Conservation (phyloP, 1,284 basidiomycete species). For the Austroboletus novae-zelandiae region DNA sequence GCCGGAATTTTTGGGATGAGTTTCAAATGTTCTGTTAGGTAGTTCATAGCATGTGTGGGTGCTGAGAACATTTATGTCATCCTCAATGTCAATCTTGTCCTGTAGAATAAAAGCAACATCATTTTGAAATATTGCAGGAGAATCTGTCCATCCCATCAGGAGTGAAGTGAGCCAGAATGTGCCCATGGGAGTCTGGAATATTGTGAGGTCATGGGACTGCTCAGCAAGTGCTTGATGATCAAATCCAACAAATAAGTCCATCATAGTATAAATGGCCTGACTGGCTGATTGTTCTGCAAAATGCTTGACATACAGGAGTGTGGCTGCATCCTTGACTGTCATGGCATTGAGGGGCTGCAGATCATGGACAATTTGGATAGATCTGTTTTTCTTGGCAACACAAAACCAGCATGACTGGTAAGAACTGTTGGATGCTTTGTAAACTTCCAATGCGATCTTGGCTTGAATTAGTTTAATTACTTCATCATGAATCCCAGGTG, state of each 20-base stretch:
- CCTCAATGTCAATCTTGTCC: slow-evolving; percentile 27
- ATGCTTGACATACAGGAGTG: slow-evolving; percentile 3
- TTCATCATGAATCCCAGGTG: slow-evolving; percentile 19
- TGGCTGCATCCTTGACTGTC: slow-evolving; percentile 21
- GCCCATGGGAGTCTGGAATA: slow-evolving; percentile 27
- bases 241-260: slow-evolving; percentile 2
- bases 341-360: slow-evolving; percentile 28
- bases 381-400: slow-evolving; percentile 6
- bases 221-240: not conserved
- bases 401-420: slow-evolving; percentile 28
- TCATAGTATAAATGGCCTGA: slow-evolving; percentile 19
- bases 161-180: slow-evolving; percentile 21
- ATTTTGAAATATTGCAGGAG: not conserved
- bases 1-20: slow-evolving; percentile 25
- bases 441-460: slow-evolving; percentile 35
- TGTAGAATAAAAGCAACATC: slow-evolving; percentile 37
- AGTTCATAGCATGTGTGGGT: slow-evolving; percentile 13
- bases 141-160: slow-evolving; percentile 41
- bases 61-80: slow-evolving; percentile 8
- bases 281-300: slow-evolving; percentile 2
- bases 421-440: slow-evolving; percentile 34
- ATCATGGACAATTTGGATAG: slow-evolving; percentile 20
- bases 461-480: slow-evolving; percentile 32
- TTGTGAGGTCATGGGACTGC: slow-evolving; percentile 22
- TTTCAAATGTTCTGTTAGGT: slow-evolving; percentile 22